Conservation (phyloP, 352 stramenopile genomes). For the Globisporangium paroecandrum region DNA sequence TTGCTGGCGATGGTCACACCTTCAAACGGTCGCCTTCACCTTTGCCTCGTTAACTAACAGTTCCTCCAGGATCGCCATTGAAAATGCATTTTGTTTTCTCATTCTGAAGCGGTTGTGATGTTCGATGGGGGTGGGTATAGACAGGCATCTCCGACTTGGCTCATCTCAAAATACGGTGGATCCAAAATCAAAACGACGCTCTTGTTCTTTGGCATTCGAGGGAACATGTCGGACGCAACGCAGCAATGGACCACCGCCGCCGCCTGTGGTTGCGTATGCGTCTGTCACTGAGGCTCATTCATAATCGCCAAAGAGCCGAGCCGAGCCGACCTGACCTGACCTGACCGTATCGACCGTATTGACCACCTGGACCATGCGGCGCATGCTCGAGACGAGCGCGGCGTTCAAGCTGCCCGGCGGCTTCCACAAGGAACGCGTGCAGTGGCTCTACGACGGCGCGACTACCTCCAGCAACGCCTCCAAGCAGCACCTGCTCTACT, state of each 20-base stretch:
- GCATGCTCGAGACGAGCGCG: constrained; percentile 40
- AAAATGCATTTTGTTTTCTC: not conserved
- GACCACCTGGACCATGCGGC: constrained; percentile 29
- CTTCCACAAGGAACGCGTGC: constrained; percentile 63
- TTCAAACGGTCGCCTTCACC: no score
- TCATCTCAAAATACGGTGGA: not conserved
- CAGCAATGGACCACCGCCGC: not conserved
- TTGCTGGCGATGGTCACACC: no score
- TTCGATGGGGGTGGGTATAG: not conserved
- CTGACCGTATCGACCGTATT: not conserved
- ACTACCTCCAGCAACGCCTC: not conserved
- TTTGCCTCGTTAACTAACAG: no score
- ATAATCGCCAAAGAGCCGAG: no score
- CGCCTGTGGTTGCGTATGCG: not conserved
- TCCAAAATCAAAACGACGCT: constrained; percentile 8
- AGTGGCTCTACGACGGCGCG: constrained; percentile 71
- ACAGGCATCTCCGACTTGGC: not conserved
- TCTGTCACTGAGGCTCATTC: not conserved
- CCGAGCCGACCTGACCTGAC: not conserved
- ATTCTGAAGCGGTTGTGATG: no score
- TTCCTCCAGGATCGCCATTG: no score
- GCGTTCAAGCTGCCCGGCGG: constrained; percentile 45
- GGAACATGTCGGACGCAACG: not conserved
- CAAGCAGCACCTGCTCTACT: constrained; percentile 63
- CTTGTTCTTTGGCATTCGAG: constrained; percentile 10